A percentile compares a stretch with the other conserved stretches of the same genome.
These are phyloP conservation scores for Cornus florida DNA, from an alignment of 148 eudicot genomes.

Conservation along the genomic window DNA sequence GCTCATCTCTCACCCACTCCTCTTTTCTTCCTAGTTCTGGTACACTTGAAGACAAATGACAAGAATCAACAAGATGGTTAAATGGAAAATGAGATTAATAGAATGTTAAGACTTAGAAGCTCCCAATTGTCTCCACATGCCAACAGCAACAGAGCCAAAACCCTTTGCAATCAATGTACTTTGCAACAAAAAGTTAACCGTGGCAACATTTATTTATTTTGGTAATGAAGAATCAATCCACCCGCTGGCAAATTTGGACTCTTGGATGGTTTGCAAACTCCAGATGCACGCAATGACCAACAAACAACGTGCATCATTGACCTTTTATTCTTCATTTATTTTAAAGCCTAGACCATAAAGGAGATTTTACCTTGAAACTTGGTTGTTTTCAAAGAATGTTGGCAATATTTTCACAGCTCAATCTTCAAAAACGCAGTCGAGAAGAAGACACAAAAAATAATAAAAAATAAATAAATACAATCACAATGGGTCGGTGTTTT, in stretches of 20 bases:
- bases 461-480: background rate
- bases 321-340: too few relatives aligned
- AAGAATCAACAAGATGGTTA: background rate
- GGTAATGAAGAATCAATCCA: background rate
- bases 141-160: background rate
- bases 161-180: too few relatives aligned
- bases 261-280: too few relatives aligned
- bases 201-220: too few relatives aligned
- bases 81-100: constrained; percentile 18
- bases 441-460: too few relatives aligned
- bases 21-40: constrained; percentile 8
- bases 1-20: constrained; percentile 37
- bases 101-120: background rate
- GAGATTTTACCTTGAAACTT: background rate
- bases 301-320: background rate
- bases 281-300: too few relatives aligned
- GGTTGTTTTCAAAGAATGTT: background rate
- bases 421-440: background rate
- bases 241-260: too few relatives aligned
- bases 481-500: background rate
- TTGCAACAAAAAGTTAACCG: too few relatives aligned
- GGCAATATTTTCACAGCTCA: background rate
- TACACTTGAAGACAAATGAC: constrained; percentile 4
- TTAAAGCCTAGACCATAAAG: background rate
- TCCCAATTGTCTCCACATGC: background rate